These are phyloP conservation scores for Ophiostoma quercus DNA, from an alignment of 2,329 filamentous ascomycete species.

Conservation along the genomic window DNA sequence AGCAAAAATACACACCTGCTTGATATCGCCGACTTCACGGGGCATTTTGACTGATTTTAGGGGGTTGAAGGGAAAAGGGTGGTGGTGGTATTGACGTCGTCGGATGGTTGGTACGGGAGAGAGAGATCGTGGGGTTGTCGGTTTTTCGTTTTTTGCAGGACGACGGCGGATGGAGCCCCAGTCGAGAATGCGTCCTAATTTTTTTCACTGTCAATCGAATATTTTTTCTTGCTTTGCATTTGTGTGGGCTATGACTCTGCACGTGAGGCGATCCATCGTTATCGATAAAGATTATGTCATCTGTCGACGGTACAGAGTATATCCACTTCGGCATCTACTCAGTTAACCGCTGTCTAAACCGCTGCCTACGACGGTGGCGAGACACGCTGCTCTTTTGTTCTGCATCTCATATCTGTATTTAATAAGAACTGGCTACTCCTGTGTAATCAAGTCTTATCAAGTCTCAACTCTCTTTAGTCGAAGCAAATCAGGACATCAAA, in stretches of 20 bases:
- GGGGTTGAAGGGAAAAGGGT: slow-evolving; percentile 22
- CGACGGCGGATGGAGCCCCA: not conserved
- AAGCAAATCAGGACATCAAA: no score
- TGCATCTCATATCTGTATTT: no score
- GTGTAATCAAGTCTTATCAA: no score
- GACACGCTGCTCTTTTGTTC: not conserved
- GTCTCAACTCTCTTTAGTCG: no score
- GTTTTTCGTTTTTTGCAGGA: slow-evolving; percentile 16
- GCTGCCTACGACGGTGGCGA: slow-evolving; percentile 17
- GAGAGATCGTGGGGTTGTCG: slow-evolving; percentile 17
- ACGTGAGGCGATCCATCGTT: slow-evolving; percentile 20
- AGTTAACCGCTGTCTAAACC: no score
- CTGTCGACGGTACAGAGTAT: no score
- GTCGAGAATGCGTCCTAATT: slow-evolving; percentile 14
- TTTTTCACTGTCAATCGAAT: slow-evolving; percentile 16
- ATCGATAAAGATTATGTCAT: slow-evolving; percentile 14
- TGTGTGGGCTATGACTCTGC: slow-evolving; percentile 25
- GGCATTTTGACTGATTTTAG: slow-evolving; percentile 71
- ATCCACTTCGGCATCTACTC: no score
- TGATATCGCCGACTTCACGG: slow-evolving; percentile 97
- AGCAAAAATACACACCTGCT: slow-evolving; percentile 53
- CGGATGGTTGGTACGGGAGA: slow-evolving; percentile 24
- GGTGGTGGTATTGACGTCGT: slow-evolving; percentile 29
- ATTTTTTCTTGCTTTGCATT: slow-evolving; percentile 18
- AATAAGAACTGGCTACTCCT: no score